These are phyloP conservation scores for Kluyveromyces sp. DNA, from an alignment of 1,139 yeast species.

Conservation along the genomic window DNA sequence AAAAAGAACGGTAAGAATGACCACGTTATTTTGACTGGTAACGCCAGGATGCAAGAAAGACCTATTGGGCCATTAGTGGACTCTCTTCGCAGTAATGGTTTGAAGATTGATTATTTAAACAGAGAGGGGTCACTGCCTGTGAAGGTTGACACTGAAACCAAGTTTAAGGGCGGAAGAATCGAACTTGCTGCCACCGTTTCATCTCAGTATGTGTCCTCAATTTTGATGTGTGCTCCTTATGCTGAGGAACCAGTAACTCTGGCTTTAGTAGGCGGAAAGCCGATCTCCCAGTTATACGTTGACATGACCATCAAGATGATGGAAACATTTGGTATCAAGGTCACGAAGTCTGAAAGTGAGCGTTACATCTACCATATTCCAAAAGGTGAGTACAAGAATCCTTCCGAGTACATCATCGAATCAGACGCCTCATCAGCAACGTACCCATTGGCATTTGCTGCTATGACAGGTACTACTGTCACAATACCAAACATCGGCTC, in stretches of 20 bases:
- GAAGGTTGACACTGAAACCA: slow-evolving; percentile 58
- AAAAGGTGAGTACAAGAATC: slow-evolving; percentile 70
- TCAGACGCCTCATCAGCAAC: slow-evolving; percentile 99
- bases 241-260: slow-evolving; percentile 84
- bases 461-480: slow-evolving; percentile 89
- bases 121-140: slow-evolving; percentile 82
- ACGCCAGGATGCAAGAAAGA: slow-evolving; percentile 94
- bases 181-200: slow-evolving; percentile 94
- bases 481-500: slow-evolving; percentile 94
- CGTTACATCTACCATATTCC: slow-evolving; percentile 87
- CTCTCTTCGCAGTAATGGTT: slow-evolving; percentile 77
- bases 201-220: slow-evolving; percentile 94
- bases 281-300: slow-evolving; percentile 89
- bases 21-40: slow-evolving; percentile 74
- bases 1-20: slow-evolving; percentile 38
- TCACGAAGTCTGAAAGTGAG: slow-evolving; percentile 63
- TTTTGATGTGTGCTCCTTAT: slow-evolving; percentile 96
- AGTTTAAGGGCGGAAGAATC: slow-evolving; percentile 83
- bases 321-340: slow-evolving; percentile 80
- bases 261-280: slow-evolving; percentile 89
- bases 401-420: slow-evolving; percentile 79
- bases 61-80: slow-evolving; percentile 96
- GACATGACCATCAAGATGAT: slow-evolving; percentile 97
- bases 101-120: slow-evolving; percentile 63
- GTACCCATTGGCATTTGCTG: slow-evolving; percentile 95